These are phyloP conservation scores for Phylloporus scabripes DNA, from an alignment of 768 basidiomycete species.

Conservation along the genomic window DNA sequence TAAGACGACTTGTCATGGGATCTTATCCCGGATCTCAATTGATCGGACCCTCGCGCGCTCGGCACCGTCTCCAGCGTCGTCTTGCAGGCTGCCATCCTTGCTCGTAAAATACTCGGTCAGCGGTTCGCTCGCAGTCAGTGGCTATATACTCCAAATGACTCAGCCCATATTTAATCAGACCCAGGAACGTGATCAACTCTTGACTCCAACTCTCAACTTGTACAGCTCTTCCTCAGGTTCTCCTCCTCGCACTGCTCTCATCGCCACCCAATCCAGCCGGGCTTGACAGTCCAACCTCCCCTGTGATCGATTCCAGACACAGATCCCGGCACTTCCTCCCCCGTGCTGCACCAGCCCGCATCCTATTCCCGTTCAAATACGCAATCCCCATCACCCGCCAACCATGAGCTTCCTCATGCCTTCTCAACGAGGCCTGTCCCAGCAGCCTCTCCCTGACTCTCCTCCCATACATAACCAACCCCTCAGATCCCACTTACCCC, in stretches of 20 bases:
- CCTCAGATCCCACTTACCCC: constrained; percentile 33
- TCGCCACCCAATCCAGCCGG: background rate
- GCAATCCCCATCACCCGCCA: constrained; percentile 17
- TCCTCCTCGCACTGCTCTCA: background rate
- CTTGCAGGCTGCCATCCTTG: background rate
- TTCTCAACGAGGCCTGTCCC: constrained; percentile 30
- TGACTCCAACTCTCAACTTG: constrained; percentile 18
- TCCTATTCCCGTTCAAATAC: constrained; percentile 19
- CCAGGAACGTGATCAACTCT: constrained; percentile 12
- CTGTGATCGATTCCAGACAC: constrained; percentile 12
- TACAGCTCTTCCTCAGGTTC: background rate
- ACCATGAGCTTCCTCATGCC: constrained; percentile 34
- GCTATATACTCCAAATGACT: constrained; percentile 2
- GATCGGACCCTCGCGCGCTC: constrained; percentile 24
- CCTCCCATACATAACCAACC: constrained; percentile 30
- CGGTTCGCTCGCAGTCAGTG: background rate
- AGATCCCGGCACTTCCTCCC: constrained; percentile 17
- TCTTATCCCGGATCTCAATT: constrained; percentile 26
- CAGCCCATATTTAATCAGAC: constrained; percentile 8
- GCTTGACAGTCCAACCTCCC: background rate
- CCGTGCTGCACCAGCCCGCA: constrained; percentile 12
- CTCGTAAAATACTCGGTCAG: background rate
- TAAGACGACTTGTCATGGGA: constrained; percentile 6
- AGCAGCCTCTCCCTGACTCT: constrained; percentile 24
- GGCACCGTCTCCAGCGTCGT: constrained; percentile 19